These are phyloP conservation scores for Leccinum griseonigrum DNA, from an alignment of 1,284 basidiomycete species.

Conservation along the genomic window DNA sequence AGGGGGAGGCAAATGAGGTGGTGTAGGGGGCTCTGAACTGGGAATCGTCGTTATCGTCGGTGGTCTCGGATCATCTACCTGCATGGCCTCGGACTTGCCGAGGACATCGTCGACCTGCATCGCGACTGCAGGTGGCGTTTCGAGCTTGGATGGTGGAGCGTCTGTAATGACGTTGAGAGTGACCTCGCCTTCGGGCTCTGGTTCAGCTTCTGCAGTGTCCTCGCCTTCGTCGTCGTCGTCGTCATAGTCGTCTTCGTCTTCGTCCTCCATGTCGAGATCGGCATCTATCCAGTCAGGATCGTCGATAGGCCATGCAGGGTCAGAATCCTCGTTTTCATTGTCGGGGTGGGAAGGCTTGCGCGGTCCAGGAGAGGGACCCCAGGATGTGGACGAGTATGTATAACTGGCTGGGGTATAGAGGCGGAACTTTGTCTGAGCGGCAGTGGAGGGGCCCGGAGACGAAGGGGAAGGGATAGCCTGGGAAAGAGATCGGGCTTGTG, in stretches of 20 bases:
- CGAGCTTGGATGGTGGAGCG: neutral
- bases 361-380: constrained; percentile 14
- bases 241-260: constrained; percentile 32
- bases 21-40: neutral
- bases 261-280: constrained; percentile 33
- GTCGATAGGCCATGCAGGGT: constrained; percentile 22
- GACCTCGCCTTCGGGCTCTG: constrained; percentile 14
- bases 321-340: constrained; percentile 20
- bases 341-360: constrained; percentile 17
- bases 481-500: constrained; percentile 21
- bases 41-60: neutral
- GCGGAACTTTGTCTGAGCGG: constrained; percentile 25
- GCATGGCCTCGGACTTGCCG: neutral
- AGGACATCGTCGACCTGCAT: constrained; percentile 9
- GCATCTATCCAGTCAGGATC: constrained; percentile 28
- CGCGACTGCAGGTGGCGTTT: neutral
- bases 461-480: neutral
- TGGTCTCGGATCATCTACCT: constrained; percentile 1
- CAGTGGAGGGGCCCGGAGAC: constrained; percentile 1
- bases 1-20: neutral
- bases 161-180: constrained; percentile 15
- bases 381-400: constrained; percentile 26
- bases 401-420: constrained; percentile 33
- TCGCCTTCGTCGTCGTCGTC: constrained; percentile 33
- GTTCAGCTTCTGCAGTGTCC: constrained; percentile 12